Evolutionary conservation across 2,329 filamentous ascomycete species (phyloP).

Genomic region (Calonectria montana): DNA sequence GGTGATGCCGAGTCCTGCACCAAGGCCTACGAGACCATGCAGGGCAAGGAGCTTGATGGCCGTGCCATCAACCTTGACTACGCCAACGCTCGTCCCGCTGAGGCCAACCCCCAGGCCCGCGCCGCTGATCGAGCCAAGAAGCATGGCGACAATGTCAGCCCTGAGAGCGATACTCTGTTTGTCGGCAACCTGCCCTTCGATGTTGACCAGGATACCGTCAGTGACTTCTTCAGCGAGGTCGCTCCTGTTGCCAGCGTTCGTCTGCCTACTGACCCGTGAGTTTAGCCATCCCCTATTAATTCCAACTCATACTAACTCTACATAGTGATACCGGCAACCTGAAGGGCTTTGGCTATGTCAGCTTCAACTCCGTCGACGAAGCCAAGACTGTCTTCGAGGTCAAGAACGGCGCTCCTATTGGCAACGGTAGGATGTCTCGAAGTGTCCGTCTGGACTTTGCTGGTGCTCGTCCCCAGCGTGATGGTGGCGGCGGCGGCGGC

Average conservation of each 20-base stretch:
- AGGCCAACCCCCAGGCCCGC: constrained; percentile 64
- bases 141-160: constrained; percentile 83
- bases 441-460: constrained; percentile 87
- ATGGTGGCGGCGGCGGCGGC: constrained; percentile 61
- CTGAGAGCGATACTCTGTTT: constrained; percentile 88
- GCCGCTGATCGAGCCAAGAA: constrained; percentile 73
- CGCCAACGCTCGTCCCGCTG: constrained; percentile 73
- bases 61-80: constrained; percentile 84
- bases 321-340: constrained; percentile 79
- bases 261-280: constrained; percentile 85
- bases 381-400: constrained; percentile 79
- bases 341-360: constrained; percentile 95
- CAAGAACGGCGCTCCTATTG: constrained; percentile 74
- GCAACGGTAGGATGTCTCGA: constrained; percentile 76
- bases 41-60: constrained; percentile 78
- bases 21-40: constrained; percentile 80
- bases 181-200: constrained; percentile 92
- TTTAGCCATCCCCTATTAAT: constrained; percentile 29
- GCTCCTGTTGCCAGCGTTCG: constrained; percentile 81
- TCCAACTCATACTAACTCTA: constrained; percentile 26
- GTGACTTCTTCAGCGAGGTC: constrained; percentile 78
- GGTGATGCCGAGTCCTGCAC: constrained; percentile 73
- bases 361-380: constrained; percentile 84
- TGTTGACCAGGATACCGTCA: constrained; percentile 79
- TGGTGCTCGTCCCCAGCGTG: constrained; percentile 71